These are phyloP conservation scores for Withania somnifera DNA, from an alignment of 305 asterid genomes.

Conservation along the genomic window DNA sequence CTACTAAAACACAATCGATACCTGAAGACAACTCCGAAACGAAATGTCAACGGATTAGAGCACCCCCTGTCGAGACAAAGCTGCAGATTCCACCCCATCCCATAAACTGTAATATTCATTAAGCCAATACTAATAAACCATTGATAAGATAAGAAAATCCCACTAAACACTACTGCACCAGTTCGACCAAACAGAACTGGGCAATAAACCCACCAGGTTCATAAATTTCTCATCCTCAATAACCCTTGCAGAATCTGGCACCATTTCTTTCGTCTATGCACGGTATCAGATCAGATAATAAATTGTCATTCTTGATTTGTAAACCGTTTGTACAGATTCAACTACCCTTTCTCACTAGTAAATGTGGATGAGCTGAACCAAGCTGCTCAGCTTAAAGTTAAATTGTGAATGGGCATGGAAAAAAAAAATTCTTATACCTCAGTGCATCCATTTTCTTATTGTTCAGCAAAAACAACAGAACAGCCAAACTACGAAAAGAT, in stretches of 20 bases:
- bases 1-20: too few species aligned
- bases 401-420: too few species aligned
- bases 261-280: not conserved
- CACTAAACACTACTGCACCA: too few species aligned
- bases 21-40: too few species aligned
- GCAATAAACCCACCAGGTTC: not conserved
- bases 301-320: not conserved
- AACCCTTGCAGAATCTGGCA: not conserved
- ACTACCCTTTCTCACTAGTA: not conserved
- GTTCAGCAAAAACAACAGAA: not conserved
- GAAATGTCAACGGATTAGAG: too few species aligned
- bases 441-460: not conserved
- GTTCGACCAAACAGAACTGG: not conserved
- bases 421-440: not conserved
- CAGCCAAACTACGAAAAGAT: not conserved
- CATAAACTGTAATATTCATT: not conserved
- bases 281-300: too few species aligned
- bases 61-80: not conserved
- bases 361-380: not conserved
- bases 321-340: not conserved
- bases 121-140: not conserved
- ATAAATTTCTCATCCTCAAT: not conserved
- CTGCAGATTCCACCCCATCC: not conserved
- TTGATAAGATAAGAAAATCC: not conserved
- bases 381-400: not conserved